These are phyloP conservation scores for Hibiscus syriacus DNA, from an alignment of 345 rosid species.

Conservation along the genomic window DNA sequence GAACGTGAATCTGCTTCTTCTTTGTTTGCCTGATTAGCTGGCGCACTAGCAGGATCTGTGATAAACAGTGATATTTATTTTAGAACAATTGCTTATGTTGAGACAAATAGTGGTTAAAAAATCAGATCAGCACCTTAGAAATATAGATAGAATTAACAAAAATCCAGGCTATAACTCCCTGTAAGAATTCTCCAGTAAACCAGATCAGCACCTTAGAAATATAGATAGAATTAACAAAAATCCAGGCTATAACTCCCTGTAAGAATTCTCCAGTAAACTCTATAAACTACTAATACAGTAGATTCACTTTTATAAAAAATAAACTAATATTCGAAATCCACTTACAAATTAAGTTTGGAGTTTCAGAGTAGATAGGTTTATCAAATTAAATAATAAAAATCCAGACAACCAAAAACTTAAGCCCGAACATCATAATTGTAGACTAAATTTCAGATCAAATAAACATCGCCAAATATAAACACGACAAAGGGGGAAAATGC, in stretches of 20 bases:
- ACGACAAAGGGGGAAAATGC: neutral
- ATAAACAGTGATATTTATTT: neutral
- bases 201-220: neutral
- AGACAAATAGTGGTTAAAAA: neutral
- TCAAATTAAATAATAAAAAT: neutral
- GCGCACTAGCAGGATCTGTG: conserved; percentile 62
- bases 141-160: neutral
- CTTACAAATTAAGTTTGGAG: neutral
- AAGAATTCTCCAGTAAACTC: neutral
- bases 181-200: neutral
- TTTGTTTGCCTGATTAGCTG: conserved; percentile 58
- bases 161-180: neutral
- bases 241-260: neutral
- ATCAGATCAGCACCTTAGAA: neutral
- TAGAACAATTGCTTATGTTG: neutral
- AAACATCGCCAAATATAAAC: neutral
- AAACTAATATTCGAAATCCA: too few species aligned
- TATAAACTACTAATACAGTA: neutral
- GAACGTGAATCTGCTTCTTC: conserved; percentile 83
- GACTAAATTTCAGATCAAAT: neutral
- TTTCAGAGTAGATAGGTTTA: too few species aligned
- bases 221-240: neutral
- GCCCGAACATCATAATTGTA: neutral
- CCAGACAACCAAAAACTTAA: neutral
- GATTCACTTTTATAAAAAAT: neutral